These are phyloP conservation scores for Aspergillus pseudotamarii DNA, from an alignment of 2,329 filamentous ascomycete genomes.

Conservation along the genomic window DNA sequence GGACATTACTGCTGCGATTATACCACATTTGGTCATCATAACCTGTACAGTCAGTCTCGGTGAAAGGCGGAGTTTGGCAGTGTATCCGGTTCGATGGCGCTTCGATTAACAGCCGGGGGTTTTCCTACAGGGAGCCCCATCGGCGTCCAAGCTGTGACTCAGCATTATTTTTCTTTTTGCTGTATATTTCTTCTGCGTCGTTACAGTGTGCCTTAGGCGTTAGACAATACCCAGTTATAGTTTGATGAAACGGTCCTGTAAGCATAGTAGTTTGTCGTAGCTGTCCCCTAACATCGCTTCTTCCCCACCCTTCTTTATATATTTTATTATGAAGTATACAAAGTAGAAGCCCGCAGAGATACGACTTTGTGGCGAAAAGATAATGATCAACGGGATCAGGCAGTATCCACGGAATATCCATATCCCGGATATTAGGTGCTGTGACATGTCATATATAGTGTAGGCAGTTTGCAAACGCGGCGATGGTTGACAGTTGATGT, in stretches of 20 bases:
- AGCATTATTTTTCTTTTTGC: conserved; percentile 29
- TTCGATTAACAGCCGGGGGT: conserved; percentile 19
- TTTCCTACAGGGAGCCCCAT: conserved; percentile 11
- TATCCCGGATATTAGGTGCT: neutral
- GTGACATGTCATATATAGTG: neutral
- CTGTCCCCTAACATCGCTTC: neutral
- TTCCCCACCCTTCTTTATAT: neutral
- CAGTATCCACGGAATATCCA: neutral
- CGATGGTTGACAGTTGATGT: neutral
- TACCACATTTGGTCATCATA: conserved; percentile 3
- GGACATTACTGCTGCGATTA: conserved; percentile 5
- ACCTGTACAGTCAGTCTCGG: conserved; percentile 14
- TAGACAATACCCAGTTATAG: conserved; percentile 39
- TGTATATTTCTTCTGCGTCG: conserved; percentile 26
- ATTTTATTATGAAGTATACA: neutral
- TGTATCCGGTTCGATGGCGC: conserved; percentile 17
- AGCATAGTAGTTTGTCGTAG: conserved; percentile 1
- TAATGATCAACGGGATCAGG: neutral
- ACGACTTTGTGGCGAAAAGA: neutral
- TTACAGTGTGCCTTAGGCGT: conserved; percentile 31
- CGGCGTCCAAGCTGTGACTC: conserved; percentile 43
- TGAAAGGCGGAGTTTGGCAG: conserved; percentile 16
- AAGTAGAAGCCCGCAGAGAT: neutral
- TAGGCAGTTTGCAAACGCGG: neutral
- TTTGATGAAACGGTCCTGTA: conserved; percentile 15